phyloP scores from a whole-genome alignment of 495 filamentous ascomycete species.

The Aspergillus steynii region DNA sequence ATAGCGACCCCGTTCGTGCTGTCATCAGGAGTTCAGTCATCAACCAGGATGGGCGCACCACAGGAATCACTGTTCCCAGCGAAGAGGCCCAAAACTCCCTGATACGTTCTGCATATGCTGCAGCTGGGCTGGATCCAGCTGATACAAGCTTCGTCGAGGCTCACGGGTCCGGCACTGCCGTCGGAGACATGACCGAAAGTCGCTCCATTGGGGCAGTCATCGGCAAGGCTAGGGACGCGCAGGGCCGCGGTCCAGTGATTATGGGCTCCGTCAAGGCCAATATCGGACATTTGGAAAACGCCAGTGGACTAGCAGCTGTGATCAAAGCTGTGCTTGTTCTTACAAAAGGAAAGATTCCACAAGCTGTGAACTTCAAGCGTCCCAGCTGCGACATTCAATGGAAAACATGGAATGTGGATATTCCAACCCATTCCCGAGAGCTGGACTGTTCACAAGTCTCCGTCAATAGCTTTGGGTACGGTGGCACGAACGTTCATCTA shows the following conservation, averaged over 20 bases:
- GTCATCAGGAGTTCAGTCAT: slow-evolving; percentile 38
- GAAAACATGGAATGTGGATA: slow-evolving; percentile 10
- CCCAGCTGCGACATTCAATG: slow-evolving; percentile 42
- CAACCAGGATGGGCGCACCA: slow-evolving; percentile 35
- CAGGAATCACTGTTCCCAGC: slow-evolving; percentile 58
- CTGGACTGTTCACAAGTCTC: slow-evolving; percentile 32
- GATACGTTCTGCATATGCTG: slow-evolving; percentile 51
- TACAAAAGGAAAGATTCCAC: slow-evolving; percentile 21
- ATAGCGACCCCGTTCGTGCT: slow-evolving; percentile 44
- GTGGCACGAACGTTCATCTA: slow-evolving; percentile 35
- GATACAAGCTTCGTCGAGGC: slow-evolving; percentile 46
- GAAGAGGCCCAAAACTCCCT: slow-evolving; percentile 52
- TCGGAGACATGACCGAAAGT: slow-evolving; percentile 62
- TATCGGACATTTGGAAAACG: slow-evolving; percentile 52
- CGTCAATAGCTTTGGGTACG: slow-evolving; percentile 37
- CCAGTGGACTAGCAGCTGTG: slow-evolving; percentile 55
- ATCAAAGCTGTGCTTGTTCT: slow-evolving; percentile 48
- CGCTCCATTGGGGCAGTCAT: slow-evolving; percentile 54
- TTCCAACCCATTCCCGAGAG: not conserved
- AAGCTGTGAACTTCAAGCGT: slow-evolving; percentile 50
- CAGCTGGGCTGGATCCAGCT: slow-evolving; percentile 38
- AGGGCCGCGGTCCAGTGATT: not conserved
- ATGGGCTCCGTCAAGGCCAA: slow-evolving; percentile 49
- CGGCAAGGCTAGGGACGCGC: slow-evolving; percentile 6
- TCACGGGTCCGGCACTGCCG: slow-evolving; percentile 50